Conservation (phyloP, 106 monocot genomes). For the Ottelia alismoides region DNA sequence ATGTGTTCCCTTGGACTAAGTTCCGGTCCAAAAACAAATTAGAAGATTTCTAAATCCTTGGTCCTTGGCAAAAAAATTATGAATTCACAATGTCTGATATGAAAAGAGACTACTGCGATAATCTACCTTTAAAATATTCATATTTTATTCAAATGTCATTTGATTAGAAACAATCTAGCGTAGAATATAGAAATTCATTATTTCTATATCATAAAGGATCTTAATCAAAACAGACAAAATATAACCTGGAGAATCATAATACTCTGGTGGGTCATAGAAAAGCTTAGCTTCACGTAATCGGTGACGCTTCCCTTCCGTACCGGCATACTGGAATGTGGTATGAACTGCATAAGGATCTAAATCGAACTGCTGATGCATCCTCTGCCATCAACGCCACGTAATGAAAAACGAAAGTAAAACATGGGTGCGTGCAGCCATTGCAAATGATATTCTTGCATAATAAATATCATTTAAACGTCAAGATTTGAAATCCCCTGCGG, state of each 20-base stretch:
- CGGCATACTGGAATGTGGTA: slow-evolving; percentile 94
- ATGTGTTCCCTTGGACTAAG: no score
- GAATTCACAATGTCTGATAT: not conserved
- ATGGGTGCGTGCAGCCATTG: not conserved
- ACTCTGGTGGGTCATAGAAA: slow-evolving; percentile 77
- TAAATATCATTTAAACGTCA: not conserved
- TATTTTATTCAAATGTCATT: not conserved
- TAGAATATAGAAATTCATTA: not conserved
- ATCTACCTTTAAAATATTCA: not conserved
- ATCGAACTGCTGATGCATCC: slow-evolving; percentile 46
- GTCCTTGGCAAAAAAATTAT: no score
- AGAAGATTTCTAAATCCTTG: no score
- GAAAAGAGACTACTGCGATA: not conserved
- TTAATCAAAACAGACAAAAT: not conserved
- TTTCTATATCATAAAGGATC: not conserved
- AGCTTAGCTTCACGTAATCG: slow-evolving; percentile 88
- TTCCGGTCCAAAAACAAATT: no score
- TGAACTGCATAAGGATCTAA: slow-evolving; percentile 95
- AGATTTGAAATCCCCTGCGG: not conserved
- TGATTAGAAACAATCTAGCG: not conserved
- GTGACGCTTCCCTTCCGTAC: slow-evolving; percentile 91
- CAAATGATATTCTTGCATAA: not conserved
- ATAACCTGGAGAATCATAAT: slow-evolving; percentile 79
- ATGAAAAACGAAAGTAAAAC: not conserved
- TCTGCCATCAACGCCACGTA: not conserved